These are phyloP conservation scores for Colletotrichum noveboracense DNA, from an alignment of 2,329 filamentous ascomycete species.

Conservation along the genomic window DNA sequence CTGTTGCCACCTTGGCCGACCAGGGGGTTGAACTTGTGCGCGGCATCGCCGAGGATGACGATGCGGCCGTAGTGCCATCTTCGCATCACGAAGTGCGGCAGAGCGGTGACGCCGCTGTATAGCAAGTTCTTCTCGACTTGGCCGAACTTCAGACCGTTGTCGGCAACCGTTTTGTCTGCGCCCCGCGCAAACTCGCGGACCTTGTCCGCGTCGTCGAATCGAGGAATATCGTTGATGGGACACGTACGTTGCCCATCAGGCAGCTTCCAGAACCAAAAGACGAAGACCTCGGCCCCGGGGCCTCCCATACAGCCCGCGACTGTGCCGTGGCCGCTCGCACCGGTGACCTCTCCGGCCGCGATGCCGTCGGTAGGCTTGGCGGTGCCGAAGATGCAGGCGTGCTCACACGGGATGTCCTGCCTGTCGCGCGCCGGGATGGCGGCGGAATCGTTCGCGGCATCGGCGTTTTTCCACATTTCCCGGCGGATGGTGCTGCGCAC, in stretches of 20 bases:
- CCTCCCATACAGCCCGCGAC: conserved; percentile 11
- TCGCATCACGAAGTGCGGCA: conserved; percentile 18
- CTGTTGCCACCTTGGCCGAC: conserved; percentile 32
- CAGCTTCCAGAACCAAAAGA: conserved; percentile 17
- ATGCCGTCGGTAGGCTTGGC: conserved; percentile 1
- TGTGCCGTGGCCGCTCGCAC: neutral
- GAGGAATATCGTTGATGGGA: conserved; percentile 9
- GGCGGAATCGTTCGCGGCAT: neutral
- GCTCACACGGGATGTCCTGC: conserved; percentile 2
- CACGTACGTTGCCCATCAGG: neutral
- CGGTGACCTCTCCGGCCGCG: neutral
- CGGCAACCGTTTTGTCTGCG: neutral
- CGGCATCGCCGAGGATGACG: conserved; percentile 36
- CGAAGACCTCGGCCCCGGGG: neutral
- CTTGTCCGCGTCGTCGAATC: conserved; percentile 5
- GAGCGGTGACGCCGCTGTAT: conserved; percentile 13
- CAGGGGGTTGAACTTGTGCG: conserved; percentile 38
- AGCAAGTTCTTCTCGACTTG: neutral
- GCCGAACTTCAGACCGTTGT: neutral
- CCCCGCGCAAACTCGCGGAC: neutral
- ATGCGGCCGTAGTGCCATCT: conserved; percentile 36
- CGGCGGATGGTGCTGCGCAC: conserved; percentile 41
- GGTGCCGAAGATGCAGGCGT: conserved; percentile 18
- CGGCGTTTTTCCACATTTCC: conserved; percentile 30
- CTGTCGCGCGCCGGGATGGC: conserved; percentile 5